phyloP scores from a whole-genome alignment of 1,284 basidiomycete genomes.

The Ustilago crameri region DNA sequence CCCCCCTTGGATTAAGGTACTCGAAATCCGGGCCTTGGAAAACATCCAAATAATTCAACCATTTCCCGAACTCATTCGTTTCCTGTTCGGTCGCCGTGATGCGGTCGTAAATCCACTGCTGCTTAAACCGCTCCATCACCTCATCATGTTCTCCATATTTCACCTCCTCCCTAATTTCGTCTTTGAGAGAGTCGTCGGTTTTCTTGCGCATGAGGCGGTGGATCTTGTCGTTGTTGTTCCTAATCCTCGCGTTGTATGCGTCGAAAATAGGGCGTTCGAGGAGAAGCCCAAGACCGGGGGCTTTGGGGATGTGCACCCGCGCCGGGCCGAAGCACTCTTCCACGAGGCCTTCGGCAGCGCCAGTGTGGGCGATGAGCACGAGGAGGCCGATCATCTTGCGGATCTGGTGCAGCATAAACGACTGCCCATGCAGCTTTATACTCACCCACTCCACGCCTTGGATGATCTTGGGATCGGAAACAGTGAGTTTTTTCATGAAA shows the following conservation, averaged over 20 bases:
- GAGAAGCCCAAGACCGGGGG: conserved; percentile 93
- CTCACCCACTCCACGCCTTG: conserved; percentile 95
- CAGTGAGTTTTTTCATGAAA: conserved; percentile 68
- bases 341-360: conserved; percentile 55
- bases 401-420: conserved; percentile 97
- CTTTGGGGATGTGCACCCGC: conserved; percentile 90
- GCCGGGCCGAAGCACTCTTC: conserved; percentile 74
- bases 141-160: conserved; percentile 33
- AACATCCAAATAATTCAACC: conserved; percentile 67
- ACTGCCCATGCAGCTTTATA: conserved; percentile 93
- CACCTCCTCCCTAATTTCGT: conserved; percentile 50
- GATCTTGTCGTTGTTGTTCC: conserved; percentile 56
- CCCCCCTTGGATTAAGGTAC: conserved; percentile 68
- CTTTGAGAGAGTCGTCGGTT: conserved; percentile 9
- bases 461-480: conserved; percentile 73
- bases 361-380: conserved; percentile 72
- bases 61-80: conserved; percentile 73
- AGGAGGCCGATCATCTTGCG: conserved; percentile 96
- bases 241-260: conserved; percentile 77
- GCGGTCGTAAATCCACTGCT: conserved; percentile 63
- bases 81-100: conserved; percentile 78
- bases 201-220: conserved; percentile 68
- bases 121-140: conserved; percentile 63
- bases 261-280: conserved; percentile 90
- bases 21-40: conserved; percentile 64